Conservation (phyloP, 495 filamentous ascomycete genomes). For the Lindgomyces ingoldianus region DNA sequence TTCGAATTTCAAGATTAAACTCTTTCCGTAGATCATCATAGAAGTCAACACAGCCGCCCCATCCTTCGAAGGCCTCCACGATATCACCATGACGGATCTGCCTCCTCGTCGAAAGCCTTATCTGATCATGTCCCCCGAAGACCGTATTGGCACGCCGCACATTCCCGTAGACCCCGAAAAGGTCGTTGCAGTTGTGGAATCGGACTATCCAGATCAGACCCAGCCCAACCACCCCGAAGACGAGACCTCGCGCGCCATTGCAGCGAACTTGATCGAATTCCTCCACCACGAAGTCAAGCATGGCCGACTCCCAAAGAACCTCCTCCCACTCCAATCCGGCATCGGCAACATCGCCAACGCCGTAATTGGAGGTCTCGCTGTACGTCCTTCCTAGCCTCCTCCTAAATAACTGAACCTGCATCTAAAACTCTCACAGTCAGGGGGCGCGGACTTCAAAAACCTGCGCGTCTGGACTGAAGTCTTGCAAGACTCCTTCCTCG, state of each 20-base stretch:
- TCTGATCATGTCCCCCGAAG: slow-evolving; percentile 74
- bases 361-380: slow-evolving; percentile 79
- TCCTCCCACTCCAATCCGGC: slow-evolving; percentile 83
- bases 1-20: neutral
- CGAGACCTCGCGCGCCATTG: slow-evolving; percentile 69
- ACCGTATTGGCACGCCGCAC: slow-evolving; percentile 79
- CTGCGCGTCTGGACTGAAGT: slow-evolving; percentile 94
- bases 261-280: slow-evolving; percentile 82
- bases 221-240: slow-evolving; percentile 75
- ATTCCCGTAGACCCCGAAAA: slow-evolving; percentile 89
- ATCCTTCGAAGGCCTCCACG: slow-evolving; percentile 85
- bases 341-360: slow-evolving; percentile 96
- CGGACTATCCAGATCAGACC: slow-evolving; percentile 81
- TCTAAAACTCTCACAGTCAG: slow-evolving; percentile 41
- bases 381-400: slow-evolving; percentile 11
- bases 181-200: slow-evolving; percentile 84
- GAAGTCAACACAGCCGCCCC: slow-evolving; percentile 89
- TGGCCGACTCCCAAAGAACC: slow-evolving; percentile 73
- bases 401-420: neutral
- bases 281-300: slow-evolving; percentile 76
- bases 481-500: slow-evolving; percentile 89
- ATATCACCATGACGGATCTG: slow-evolving; percentile 83
- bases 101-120: slow-evolving; percentile 83
- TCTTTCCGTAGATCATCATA: slow-evolving; percentile 64
- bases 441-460: slow-evolving; percentile 77